A percentile compares a stretch with the other conserved stretches of the same genome.
phyloP scores from a whole-genome alignment of 2,329 filamentous ascomycete species.

The Ceratocystis huliohia region DNA sequence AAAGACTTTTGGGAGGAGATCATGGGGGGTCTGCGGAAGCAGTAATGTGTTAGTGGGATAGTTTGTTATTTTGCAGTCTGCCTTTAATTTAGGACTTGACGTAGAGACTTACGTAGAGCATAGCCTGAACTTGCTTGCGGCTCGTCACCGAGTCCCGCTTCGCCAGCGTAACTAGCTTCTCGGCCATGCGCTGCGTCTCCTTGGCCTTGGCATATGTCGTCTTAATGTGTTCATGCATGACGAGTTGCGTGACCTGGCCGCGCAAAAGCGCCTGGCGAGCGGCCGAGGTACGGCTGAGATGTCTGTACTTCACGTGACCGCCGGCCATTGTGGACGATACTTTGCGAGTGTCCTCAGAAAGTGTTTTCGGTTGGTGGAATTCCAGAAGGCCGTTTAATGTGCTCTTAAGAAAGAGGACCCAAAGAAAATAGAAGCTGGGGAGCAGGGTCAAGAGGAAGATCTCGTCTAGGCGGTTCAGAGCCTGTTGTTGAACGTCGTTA shows the following conservation, averaged over 20 bases:
- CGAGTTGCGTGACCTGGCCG: slow-evolving; percentile 88
- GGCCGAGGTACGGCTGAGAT: slow-evolving; percentile 71
- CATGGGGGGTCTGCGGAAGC: slow-evolving; percentile 46
- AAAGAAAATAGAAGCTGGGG: no score
- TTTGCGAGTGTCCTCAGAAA: not conserved
- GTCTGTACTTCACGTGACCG: slow-evolving; percentile 74
- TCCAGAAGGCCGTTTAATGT: not conserved
- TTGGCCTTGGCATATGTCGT: slow-evolving; percentile 97
- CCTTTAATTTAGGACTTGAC: no score
- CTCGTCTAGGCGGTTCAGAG: no score
- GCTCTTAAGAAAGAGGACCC: no score
- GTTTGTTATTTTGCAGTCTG: no score
- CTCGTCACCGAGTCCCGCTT: slow-evolving; percentile 86
- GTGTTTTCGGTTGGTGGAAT: not conserved
- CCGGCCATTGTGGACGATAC: slow-evolving; percentile 55
- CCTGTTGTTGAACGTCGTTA: no score
- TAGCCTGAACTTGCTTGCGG: slow-evolving; percentile 58
- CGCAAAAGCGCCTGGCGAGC: slow-evolving; percentile 87
- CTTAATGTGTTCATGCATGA: slow-evolving; percentile 83
- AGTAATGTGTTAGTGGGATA: no score
- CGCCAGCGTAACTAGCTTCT: slow-evolving; percentile 85
- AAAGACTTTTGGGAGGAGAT: slow-evolving; percentile 75
- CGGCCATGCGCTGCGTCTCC: slow-evolving; percentile 83
- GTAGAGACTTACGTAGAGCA: slow-evolving; percentile 60
- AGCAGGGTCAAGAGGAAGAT: no score